Percentiles rank a stretch among this genome's conserved stretches.
Conservation (phyloP, 1,284 basidiomycete genomes). For the Puccinia triticina region DNA sequence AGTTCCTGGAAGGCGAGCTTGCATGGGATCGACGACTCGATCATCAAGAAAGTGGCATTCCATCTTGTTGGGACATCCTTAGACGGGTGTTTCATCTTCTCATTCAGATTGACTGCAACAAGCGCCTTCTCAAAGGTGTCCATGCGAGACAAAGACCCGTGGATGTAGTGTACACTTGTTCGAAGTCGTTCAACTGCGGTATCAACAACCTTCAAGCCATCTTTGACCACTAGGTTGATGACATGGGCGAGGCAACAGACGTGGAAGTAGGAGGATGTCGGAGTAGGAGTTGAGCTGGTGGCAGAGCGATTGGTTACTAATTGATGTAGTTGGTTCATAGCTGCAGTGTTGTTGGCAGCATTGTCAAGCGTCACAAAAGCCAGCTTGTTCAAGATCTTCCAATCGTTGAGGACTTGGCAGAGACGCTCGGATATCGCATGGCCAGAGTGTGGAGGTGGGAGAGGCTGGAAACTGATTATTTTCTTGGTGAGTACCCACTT, state of each 20-base stretch:
- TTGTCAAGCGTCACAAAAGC: too few relatives aligned
- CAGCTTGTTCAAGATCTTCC: neutral
- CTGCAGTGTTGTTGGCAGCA: too few relatives aligned
- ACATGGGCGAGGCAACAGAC: too few relatives aligned
- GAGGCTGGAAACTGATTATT: neutral
- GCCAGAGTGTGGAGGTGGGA: neutral
- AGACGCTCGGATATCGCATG: neutral
- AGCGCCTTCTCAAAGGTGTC: conserved; percentile 1
- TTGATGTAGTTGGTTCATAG: neutral
- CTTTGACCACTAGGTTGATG: neutral
- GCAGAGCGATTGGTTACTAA: neutral
- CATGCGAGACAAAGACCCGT: too few relatives aligned
- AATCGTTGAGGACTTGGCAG: neutral
- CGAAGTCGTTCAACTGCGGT: neutral
- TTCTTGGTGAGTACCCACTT: neutral
- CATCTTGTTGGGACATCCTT: neutral
- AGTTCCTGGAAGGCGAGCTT: neutral
- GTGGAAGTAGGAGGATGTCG: neutral
- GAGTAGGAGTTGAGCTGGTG: neutral
- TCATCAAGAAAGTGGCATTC: too few relatives aligned
- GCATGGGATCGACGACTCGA: too few relatives aligned
- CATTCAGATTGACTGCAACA: neutral
- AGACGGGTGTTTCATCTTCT: neutral
- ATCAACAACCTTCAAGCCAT: neutral
- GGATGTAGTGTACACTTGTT: neutral